Evolutionary conservation across 495 filamentous ascomycete genomes (phyloP).

Genomic region (Ascobolus immersus): DNA sequence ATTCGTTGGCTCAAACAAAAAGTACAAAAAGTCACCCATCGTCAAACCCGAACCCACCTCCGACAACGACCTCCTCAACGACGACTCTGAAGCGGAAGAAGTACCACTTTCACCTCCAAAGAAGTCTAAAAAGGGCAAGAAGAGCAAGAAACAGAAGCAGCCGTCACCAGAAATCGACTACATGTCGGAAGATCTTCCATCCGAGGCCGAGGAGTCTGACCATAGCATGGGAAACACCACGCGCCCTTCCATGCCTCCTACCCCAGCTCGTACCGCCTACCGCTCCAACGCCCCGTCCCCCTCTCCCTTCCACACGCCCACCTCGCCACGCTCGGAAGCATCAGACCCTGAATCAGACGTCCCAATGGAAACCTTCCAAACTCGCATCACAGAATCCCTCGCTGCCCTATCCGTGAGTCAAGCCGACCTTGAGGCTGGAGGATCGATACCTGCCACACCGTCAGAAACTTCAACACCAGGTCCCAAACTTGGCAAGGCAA

Average conservation of each 20-base stretch:
- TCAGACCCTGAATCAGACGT: constrained; percentile 2
- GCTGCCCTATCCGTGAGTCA: not conserved
- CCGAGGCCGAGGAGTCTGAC: too few species aligned
- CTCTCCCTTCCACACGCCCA: constrained; percentile 4
- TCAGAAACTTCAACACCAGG: constrained; percentile 2
- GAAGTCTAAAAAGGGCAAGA: not conserved
- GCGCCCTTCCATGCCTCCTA: too few species aligned
- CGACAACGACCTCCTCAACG: constrained; percentile 2
- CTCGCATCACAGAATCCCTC: not conserved
- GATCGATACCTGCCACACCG: not conserved
- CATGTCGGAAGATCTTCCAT: constrained; percentile 1
- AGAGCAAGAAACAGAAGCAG: constrained; percentile 3
- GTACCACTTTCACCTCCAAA: not conserved
- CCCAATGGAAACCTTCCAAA: not conserved
- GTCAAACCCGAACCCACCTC: not conserved
- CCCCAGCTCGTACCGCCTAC: too few species aligned
- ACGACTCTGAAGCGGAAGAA: constrained; percentile 1
- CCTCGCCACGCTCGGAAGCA: constrained; percentile 2
- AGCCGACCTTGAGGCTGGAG: not conserved
- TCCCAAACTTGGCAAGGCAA: constrained; percentile 56
- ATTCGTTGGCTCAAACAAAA: constrained; percentile 18
- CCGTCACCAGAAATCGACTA: constrained; percentile 1
- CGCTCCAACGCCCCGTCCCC: too few species aligned
- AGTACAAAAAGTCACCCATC: constrained; percentile 2
- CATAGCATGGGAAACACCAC: too few species aligned